These are phyloP conservation scores for Punica granatum DNA, from an alignment of 345 rosid species.

Conservation along the genomic window DNA sequence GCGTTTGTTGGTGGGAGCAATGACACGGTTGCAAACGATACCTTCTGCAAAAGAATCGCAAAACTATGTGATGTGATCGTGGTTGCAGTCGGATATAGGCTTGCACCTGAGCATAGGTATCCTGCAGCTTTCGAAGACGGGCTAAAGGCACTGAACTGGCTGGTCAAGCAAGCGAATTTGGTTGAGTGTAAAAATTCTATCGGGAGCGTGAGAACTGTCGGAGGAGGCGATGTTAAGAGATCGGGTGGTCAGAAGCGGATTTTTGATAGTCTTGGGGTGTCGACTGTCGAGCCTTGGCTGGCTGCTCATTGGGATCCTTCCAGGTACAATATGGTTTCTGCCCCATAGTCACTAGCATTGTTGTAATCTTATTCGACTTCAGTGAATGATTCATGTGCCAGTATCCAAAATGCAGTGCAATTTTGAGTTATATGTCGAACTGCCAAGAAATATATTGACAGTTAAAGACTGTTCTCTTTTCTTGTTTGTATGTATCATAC, in stretches of 20 bases:
- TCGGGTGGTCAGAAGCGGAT: conserved; percentile 17
- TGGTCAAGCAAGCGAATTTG: conserved; percentile 69
- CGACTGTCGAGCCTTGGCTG: conserved; percentile 92
- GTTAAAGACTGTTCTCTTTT: background rate
- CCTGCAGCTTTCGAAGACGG: conserved; percentile 90
- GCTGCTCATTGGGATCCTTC: conserved; percentile 89
- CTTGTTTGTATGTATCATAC: background rate
- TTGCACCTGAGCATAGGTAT: conserved; percentile 72
- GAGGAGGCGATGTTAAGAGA: conserved; percentile 22
- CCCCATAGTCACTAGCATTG: conserved; percentile 8
- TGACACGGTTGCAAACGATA: conserved; percentile 53
- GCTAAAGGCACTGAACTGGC: conserved; percentile 69
- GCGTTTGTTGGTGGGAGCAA: conserved; percentile 80
- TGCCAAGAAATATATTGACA: background rate
- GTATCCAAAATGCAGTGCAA: background rate
- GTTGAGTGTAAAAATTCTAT: conserved; percentile 38
- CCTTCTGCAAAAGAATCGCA: conserved; percentile 64
- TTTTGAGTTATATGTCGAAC: background rate
- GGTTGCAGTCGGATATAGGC: conserved; percentile 77
- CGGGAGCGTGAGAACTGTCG: conserved; percentile 20
- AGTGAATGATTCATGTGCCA: background rate
- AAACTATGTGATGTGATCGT: conserved; percentile 73
- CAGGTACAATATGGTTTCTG: conserved; percentile 35
- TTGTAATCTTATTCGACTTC: background rate
- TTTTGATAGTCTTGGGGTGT: conserved; percentile 69